Conservation (phyloP, 345 rosid species). For the Gynandropsis gynandra region DNA sequence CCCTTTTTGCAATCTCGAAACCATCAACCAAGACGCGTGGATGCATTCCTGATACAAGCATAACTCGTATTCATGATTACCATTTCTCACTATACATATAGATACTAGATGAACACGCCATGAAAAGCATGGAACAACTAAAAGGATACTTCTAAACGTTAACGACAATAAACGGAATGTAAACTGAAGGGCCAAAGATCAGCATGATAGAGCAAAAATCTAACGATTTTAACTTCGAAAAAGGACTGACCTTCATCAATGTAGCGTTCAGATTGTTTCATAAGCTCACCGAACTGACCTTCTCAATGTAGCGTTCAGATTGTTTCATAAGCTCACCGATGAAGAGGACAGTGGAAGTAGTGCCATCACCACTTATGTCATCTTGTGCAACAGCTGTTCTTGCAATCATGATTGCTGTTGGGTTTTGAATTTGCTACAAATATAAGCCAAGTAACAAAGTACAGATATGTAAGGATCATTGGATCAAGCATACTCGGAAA, state of each 20-base stretch:
- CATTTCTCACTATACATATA: conserved; percentile 1
- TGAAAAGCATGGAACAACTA: no score
- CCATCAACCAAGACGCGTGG: conserved; percentile 99
- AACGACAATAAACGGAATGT: no score
- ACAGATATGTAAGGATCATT: conserved; percentile 21
- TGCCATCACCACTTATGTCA: conserved; percentile 98
- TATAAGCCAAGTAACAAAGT: conserved; percentile 53
- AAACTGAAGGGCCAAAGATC: no score
- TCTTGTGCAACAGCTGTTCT: conserved; percentile 99
- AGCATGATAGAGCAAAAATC: neutral
- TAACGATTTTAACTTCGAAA: conserved; percentile 1
- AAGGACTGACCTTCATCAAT: conserved; percentile 74
- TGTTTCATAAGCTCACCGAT: conserved; percentile 99
- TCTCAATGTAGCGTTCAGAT: no score
- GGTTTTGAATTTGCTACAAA: conserved; percentile 96
- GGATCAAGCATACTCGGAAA: neutral
- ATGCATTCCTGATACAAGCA: conserved; percentile 72
- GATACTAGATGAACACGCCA: no score
- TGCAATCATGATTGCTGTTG: conserved; percentile 98
- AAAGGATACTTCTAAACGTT: no score
- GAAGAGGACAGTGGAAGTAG: conserved; percentile 91
- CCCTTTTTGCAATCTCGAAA: conserved; percentile 91
- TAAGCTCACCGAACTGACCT: conserved; percentile 96
- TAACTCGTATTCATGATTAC: conserved; percentile 9
- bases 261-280: conserved; percentile 95